These are phyloP conservation scores for Leucocoprinus leucothites DNA, from an alignment of 768 basidiomycete genomes.

Conservation along the genomic window DNA sequence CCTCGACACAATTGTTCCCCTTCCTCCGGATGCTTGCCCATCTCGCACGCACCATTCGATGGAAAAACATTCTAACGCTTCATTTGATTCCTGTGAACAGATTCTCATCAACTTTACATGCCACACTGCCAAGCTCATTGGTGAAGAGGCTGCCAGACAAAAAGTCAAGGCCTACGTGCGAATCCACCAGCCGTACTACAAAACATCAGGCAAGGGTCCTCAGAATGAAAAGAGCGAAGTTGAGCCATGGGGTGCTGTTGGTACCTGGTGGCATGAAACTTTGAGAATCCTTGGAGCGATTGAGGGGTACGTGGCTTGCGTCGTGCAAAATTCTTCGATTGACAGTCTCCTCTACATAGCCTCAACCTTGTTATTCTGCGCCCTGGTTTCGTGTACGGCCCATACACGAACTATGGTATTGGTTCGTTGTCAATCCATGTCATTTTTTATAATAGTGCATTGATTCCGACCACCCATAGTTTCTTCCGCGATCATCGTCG, in stretches of 20 bases:
- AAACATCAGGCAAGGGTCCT: constrained; percentile 61
- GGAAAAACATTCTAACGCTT: not conserved
- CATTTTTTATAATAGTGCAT: constrained; percentile 1
- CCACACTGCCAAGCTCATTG: constrained; percentile 63
- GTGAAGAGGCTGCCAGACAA: constrained; percentile 74
- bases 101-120: constrained; percentile 79
- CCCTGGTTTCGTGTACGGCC: constrained; percentile 75
- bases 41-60: not conserved
- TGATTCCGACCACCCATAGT: constrained; percentile 37
- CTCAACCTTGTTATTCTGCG: constrained; percentile 80
- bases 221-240: constrained; percentile 72
- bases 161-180: constrained; percentile 79
- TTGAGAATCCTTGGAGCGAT: constrained; percentile 73
- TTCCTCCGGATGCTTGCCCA: constrained; percentile 1
- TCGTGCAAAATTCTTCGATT: constrained; percentile 12
- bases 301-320: constrained; percentile 47
- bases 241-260: constrained; percentile 66
- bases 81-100: constrained; percentile 29
- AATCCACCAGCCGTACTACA: constrained; percentile 75
- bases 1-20: not conserved
- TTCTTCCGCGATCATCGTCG: constrained; percentile 68
- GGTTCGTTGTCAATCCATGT: constrained; percentile 37
- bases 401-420: constrained; percentile 70
- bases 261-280: constrained; percentile 90
- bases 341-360: constrained; percentile 31